A percentile compares a stretch with the other conserved stretches of the same genome.
Conservation (phyloP, 2,329 filamentous ascomycete genomes). For the Paraphaeosphaeria minitans region DNA sequence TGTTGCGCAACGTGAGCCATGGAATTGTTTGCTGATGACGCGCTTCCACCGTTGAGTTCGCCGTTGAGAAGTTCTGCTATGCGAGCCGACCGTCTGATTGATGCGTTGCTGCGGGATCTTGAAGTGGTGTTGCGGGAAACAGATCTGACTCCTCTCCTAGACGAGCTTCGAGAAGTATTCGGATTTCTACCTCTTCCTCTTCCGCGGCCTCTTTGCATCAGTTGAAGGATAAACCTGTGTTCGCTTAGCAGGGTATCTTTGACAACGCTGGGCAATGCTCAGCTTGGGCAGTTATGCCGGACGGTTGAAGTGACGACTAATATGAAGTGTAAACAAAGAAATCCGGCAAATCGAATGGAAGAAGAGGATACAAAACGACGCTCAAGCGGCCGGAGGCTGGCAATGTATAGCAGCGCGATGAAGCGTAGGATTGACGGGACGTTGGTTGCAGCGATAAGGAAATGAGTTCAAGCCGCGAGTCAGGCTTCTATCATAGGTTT, state of each 20-base stretch:
- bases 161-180: constrained; percentile 32
- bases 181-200: constrained; percentile 45
- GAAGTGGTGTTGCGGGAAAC: constrained; percentile 27
- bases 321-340: constrained; percentile 13
- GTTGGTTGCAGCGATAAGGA: constrained; percentile 31
- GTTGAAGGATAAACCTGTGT: constrained; percentile 38
- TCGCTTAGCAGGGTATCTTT: constrained; percentile 36
- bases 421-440: constrained; percentile 18
- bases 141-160: constrained; percentile 33
- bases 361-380: constrained; percentile 14
- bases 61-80: constrained; percentile 39
- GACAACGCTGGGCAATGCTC: constrained; percentile 24
- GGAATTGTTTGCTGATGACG: constrained; percentile 15
- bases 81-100: constrained; percentile 40
- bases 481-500: constrained; percentile 36
- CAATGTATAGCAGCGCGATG: constrained; percentile 27
- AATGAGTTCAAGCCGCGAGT: constrained; percentile 43
- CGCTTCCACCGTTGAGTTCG: constrained; percentile 19
- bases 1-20: constrained; percentile 49
- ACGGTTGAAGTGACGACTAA: constrained; percentile 11
- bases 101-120: constrained; percentile 24
- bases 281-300: constrained; percentile 31
- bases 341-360: constrained; percentile 24
- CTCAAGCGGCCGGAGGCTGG: constrained; percentile 12
- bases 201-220: constrained; percentile 45